Base-by-base conservation (phyloP, 345 rosid species). In the Melastoma malabathricum region DNA sequence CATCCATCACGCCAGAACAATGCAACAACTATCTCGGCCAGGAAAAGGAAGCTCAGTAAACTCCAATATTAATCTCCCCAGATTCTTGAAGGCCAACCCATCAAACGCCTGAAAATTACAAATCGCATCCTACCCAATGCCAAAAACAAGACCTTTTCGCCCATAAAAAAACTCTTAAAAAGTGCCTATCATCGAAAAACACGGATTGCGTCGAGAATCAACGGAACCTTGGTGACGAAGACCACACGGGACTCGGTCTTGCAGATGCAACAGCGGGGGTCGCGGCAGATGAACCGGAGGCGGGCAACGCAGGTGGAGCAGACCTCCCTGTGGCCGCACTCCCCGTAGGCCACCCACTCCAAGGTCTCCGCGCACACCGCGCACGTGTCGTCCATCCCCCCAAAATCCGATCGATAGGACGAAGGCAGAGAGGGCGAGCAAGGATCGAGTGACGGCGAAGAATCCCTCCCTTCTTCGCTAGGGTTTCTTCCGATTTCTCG, bases 231-330 rank as follows among this genome's bases (percentile, higher is more conserved):
- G 70, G 99, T 88, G 71, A 83, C 74, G 52, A 93, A 88, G 53
- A 88, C 73, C 58, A 71, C 48, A 47, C 59, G 6, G 59, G 63
- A 55, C 50, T 78, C 92, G 3, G 83, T 64, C 74, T 90, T 90
- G 77, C 98, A 90, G 67, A 90, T 80, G 69, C 95, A 76, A 75
- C 99, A 93, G 3, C 86, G 82, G 46, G 74, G 73, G 69, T 92
- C 98, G 43, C 68, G 68, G 66, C 86, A 78, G 64, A 89, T 86
- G 77, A 86, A 89, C 4, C 97, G 96, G 52, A 89, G 86, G 41
- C 97, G 94, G 64, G 76, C 73, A 4, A 89, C 84, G 74, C 97
- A 89, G 38, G 96, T 89, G 41, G 97, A 77, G 74, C 96, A 86
- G 13, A 86, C 94, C 4, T 89, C 94, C 29, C 82, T 71, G 61